phyloP scores from a whole-genome alignment of 345 rosid species.

The Geranium rotundifolium region DNA sequence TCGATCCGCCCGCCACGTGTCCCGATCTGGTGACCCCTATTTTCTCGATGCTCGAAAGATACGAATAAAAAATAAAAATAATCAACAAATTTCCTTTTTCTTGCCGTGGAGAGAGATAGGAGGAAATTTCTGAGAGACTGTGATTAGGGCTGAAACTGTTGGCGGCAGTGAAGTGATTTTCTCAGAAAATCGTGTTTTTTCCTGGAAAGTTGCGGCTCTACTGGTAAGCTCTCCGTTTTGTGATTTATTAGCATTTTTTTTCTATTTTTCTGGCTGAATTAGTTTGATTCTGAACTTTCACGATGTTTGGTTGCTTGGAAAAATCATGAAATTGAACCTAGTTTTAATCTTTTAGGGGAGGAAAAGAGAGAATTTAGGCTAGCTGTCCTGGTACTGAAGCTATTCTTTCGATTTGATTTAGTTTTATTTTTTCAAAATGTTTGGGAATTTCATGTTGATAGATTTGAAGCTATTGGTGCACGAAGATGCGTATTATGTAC shows the following conservation, averaged over 20 bases:
- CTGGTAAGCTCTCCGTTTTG: not conserved
- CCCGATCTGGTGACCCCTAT: conserved; percentile 15
- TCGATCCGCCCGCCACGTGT: conserved; percentile 59
- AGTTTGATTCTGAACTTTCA: not conserved
- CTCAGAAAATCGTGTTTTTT: not conserved
- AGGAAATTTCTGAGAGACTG: conserved; percentile 15
- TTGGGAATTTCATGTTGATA: not conserved
- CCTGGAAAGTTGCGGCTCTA: not conserved
- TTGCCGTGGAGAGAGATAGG: conserved; percentile 7
- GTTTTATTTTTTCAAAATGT: not conserved
- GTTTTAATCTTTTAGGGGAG: not conserved
- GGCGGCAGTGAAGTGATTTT: not conserved
- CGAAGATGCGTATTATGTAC: not conserved
- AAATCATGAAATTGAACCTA: not conserved
- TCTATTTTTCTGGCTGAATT: not conserved
- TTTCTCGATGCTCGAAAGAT: conserved; percentile 12
- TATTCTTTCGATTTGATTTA: not conserved
- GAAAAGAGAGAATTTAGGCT: not conserved
- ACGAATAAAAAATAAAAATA: conserved; percentile 1
- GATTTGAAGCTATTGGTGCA: not conserved
- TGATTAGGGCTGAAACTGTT: not conserved
- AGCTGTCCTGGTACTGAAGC: too few species aligned
- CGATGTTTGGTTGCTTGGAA: not conserved
- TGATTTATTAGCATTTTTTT: not conserved
- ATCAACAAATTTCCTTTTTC: not conserved